phyloP scores from a whole-genome alignment of 441 rosid species.

The Kokia cookei region DNA sequence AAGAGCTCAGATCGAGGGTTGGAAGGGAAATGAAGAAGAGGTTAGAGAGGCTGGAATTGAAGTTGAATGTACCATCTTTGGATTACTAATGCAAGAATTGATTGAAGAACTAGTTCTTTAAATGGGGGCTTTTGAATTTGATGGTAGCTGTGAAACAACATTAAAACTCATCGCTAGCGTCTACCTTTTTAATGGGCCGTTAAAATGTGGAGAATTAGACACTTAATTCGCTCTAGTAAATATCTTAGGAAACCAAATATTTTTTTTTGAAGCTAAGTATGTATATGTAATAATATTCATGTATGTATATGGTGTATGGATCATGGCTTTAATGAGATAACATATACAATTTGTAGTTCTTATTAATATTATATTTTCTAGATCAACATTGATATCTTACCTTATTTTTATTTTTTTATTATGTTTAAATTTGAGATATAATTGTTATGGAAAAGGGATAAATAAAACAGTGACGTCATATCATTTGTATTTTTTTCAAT shows the following conservation, averaged over 20 bases:
- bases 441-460: too few species aligned
- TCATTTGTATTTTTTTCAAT: too few species aligned
- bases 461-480: too few species aligned
- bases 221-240: accelerated
- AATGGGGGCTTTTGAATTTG: neutral
- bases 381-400: neutral
- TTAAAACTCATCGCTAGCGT: too few species aligned
- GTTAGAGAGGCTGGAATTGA: constrained; percentile 37
- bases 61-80: constrained; percentile 56
- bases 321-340: constrained; percentile 9
- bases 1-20: constrained; percentile 30
- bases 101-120: constrained; percentile 29
- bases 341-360: constrained; percentile 14
- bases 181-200: too few species aligned
- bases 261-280: neutral
- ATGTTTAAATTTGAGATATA: too few species aligned
- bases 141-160: neutral
- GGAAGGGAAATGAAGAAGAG: constrained; percentile 34
- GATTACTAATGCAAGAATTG: constrained; percentile 57
- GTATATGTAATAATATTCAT: constrained; percentile 13
- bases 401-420: too few species aligned
- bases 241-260: too few species aligned
- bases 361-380: neutral
- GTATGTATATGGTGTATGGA: constrained; percentile 6
- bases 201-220: too few species aligned